phyloP scores from a whole-genome alignment of 2,329 filamentous ascomycete genomes.

The Diplocarpon mali region DNA sequence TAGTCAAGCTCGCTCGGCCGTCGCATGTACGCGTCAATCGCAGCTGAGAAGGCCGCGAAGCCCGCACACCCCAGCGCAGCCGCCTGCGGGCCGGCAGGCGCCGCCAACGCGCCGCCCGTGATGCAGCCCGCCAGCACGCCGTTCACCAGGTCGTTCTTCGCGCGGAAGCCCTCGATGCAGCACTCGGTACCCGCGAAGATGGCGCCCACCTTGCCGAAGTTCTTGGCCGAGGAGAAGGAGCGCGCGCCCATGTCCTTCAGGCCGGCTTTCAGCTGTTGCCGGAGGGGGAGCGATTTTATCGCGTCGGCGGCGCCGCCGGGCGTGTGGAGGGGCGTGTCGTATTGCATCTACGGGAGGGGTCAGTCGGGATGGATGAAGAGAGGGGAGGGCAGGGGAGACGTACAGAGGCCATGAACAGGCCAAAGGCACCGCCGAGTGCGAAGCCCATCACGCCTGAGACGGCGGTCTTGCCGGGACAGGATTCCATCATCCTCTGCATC shows the following conservation, averaged over 20 bases:
- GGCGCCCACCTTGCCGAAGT: slow-evolving; percentile 88
- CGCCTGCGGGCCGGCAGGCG: slow-evolving; percentile 81
- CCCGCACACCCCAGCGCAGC: slow-evolving; percentile 79
- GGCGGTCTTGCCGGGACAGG: slow-evolving; percentile 76
- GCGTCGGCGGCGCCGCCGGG: slow-evolving; percentile 30
- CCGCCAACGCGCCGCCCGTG: slow-evolving; percentile 79
- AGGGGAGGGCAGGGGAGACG: slow-evolving; percentile 27
- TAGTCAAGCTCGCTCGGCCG: slow-evolving; percentile 52
- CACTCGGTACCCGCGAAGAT: slow-evolving; percentile 92
- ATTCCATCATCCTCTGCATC: slow-evolving; percentile 58
- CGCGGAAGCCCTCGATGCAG: slow-evolving; percentile 82
- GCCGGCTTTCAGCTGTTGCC: slow-evolving; percentile 72
- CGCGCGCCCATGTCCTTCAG: slow-evolving; percentile 91
- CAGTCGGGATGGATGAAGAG: background rate
- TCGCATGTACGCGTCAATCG: slow-evolving; percentile 86
- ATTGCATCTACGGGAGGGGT: slow-evolving; percentile 64
- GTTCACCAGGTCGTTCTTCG: slow-evolving; percentile 89
- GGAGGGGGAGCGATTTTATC: slow-evolving; percentile 58
- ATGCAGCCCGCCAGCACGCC: slow-evolving; percentile 80
- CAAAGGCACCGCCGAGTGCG: slow-evolving; percentile 85
- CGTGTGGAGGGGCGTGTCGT: slow-evolving; percentile 71
- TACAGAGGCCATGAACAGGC: slow-evolving; percentile 96
- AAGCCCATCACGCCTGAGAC: slow-evolving; percentile 92
- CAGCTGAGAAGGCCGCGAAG: slow-evolving; percentile 85
- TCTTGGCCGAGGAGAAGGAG: slow-evolving; percentile 76